Base-by-base conservation (phyloP, 306 rosid genomes). In the Lathyrus tuberosus region DNA sequence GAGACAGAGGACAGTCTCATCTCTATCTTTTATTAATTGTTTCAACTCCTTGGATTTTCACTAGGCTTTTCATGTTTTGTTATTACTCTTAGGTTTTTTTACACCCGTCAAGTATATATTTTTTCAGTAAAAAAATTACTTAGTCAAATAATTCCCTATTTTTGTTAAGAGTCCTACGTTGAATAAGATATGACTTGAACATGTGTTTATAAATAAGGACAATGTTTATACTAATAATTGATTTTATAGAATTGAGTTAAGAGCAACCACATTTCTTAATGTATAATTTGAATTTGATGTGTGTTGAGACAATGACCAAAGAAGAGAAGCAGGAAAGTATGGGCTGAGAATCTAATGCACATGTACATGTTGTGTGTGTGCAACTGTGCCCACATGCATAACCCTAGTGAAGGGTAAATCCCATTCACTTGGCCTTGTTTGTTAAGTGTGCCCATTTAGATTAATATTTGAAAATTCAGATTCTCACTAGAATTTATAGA, bases 1-100 rank as follows among this genome's bases (percentile, higher is more conserved):
- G 40, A 75, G 65, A 44, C 72, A 67, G 44, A 28, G 70, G 64
- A 71, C 78, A 63, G 42, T 22, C 76, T 47, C 70, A 42, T 10
- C 14, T 57, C 53, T 24, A 72, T 16, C 47, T 42, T 40, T 14
- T 42, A 16, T 37, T 17, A 51, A 16, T 37, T 63, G 54, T 70
- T 66, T 47, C 69, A 43, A 47, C 16, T 24, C 44, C 22, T 48
- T 63, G 53, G 69, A 70, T 70, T 63, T 33, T 33, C 38, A 33
- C 38, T 33, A 33, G 8, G 37, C 6, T 31, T 31, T 31, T 31
- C 37, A 31, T 31, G 37, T 31, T 30, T 22, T 1, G n/a, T n/a
- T n/a, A n/a, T n/a, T n/a, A n/a, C n/a, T n/a, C 1, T 20, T 20
- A 20, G 22, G 22, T 20, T 20, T 20, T n/a, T 20, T 20, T 20